Conservation (phyloP, 495 filamentous ascomycete species). For the Ascodesmis nigricans region DNA sequence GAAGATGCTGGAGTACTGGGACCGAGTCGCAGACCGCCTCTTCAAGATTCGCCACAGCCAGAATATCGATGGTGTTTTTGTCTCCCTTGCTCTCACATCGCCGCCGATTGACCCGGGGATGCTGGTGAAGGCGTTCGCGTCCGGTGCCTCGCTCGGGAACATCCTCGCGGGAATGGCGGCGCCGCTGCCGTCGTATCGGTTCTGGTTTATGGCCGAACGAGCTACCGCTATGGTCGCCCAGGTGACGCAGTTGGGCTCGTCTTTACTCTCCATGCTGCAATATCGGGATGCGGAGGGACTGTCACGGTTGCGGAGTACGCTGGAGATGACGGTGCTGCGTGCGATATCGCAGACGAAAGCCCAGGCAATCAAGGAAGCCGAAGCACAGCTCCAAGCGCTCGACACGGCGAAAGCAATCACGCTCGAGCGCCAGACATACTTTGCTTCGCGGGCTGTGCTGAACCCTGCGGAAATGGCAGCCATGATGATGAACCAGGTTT, state of each 20-base stretch:
- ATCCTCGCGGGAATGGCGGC: constrained; percentile 8
- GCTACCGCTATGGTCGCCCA: constrained; percentile 19
- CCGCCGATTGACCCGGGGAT: constrained; percentile 12
- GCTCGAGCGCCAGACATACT: too few relatives aligned
- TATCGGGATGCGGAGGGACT: constrained; percentile 16
- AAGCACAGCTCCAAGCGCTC: too few relatives aligned
- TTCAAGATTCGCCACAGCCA: constrained; percentile 12
- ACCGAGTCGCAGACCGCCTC: constrained; percentile 10
- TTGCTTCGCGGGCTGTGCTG: too few relatives aligned
- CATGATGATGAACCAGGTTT: too few relatives aligned
- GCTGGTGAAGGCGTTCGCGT: constrained; percentile 3
- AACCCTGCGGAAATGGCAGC: too few relatives aligned
- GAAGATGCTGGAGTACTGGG: constrained; percentile 1
- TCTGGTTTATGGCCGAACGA: constrained; percentile 12
- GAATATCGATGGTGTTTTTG: constrained; percentile 13
- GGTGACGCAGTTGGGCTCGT: constrained; percentile 9
- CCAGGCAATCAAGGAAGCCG: constrained; percentile 1
- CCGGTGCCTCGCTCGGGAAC: constrained; percentile 5
- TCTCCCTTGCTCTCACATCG: constrained; percentile 7
- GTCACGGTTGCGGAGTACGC: constrained; percentile 3
- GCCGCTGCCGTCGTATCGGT: constrained; percentile 21
- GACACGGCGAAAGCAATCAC: too few relatives aligned
- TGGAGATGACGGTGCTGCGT: constrained; percentile 4
- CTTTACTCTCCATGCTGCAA: constrained; percentile 11
- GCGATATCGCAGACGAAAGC: constrained; percentile 9